Evolutionary conservation across 2,329 filamentous ascomycete genomes (phyloP).

Genomic region (Thelonectria discophora): DNA sequence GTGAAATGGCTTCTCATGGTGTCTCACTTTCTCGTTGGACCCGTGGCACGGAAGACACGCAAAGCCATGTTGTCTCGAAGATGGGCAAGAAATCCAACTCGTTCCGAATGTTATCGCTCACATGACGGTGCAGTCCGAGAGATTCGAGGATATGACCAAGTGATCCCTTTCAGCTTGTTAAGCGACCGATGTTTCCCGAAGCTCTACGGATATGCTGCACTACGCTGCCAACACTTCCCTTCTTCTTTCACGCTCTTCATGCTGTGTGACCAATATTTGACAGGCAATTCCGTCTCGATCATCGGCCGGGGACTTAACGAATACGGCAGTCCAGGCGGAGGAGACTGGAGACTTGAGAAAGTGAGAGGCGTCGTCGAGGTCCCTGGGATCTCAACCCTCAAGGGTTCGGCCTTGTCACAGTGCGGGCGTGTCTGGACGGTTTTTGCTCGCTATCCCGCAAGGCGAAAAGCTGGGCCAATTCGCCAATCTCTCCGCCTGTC

Average conservation of each 20-base stretch:
- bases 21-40: slow-evolving; percentile 30
- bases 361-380: background rate
- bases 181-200: slow-evolving; percentile 31
- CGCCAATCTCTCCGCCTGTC: slow-evolving; percentile 34
- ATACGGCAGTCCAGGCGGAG: slow-evolving; percentile 33
- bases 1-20: slow-evolving; percentile 28
- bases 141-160: slow-evolving; percentile 26
- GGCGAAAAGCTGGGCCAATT: slow-evolving; percentile 24
- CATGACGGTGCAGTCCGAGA: slow-evolving; percentile 31
- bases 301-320: slow-evolving; percentile 26
- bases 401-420: slow-evolving; percentile 37
- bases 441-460: slow-evolving; percentile 21
- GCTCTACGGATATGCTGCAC: slow-evolving; percentile 7
- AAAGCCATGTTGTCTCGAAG: too few species aligned
- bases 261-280: slow-evolving; percentile 23
- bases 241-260: background rate
- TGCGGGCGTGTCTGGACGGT: slow-evolving; percentile 21
- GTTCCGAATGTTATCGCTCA: slow-evolving; percentile 18
- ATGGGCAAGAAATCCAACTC: slow-evolving; percentile 22
- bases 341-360: too few species aligned
- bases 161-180: slow-evolving; percentile 24
- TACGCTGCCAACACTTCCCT: background rate
- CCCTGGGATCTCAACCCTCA: slow-evolving; percentile 30
- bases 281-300: slow-evolving; percentile 29
- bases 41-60: slow-evolving; percentile 20